phyloP scores from a whole-genome alignment of 78 protist species.

The Guillardia theta region DNA sequence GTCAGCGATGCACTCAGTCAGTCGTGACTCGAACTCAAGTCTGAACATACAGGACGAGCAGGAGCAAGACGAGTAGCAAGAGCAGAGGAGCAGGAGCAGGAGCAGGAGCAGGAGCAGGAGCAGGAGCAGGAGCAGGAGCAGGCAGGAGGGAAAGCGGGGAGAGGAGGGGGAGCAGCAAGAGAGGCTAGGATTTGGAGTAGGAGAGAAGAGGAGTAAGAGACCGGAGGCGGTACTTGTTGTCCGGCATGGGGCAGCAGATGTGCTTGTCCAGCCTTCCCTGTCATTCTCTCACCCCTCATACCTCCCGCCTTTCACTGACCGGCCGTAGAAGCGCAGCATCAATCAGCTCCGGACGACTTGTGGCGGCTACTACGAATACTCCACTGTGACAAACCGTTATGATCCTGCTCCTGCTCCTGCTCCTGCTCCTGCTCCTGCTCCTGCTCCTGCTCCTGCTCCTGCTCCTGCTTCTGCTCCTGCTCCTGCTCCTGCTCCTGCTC shows the following conservation, averaged over 20 bases:
- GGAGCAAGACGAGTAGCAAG: too few species aligned
- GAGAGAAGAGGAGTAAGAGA: neutral
- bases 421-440: too few species aligned
- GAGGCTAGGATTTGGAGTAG: neutral
- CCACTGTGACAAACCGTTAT: too few species aligned
- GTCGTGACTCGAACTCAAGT: too few species aligned
- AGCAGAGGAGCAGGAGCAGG: neutral
- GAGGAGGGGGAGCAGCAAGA: neutral
- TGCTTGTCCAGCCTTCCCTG: neutral
- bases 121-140: neutral
- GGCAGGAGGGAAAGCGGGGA: neutral
- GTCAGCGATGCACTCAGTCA: too few species aligned
- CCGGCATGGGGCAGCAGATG: neutral
- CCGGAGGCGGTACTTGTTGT: neutral
- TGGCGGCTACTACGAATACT: slow-evolving; percentile 43
- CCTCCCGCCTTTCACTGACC: neutral
- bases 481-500: too few species aligned
- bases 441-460: too few species aligned
- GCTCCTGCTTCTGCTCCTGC: too few species aligned
- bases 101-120: neutral
- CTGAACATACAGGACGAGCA: too few species aligned
- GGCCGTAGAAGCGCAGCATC: slow-evolving; percentile 90
- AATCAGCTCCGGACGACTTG: slow-evolving; percentile 61
- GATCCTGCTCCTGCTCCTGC: too few species aligned
- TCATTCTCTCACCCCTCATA: neutral